Conservation (phyloP, 345 rosid species). For the rapeseed (Brassica napus) region DNA sequence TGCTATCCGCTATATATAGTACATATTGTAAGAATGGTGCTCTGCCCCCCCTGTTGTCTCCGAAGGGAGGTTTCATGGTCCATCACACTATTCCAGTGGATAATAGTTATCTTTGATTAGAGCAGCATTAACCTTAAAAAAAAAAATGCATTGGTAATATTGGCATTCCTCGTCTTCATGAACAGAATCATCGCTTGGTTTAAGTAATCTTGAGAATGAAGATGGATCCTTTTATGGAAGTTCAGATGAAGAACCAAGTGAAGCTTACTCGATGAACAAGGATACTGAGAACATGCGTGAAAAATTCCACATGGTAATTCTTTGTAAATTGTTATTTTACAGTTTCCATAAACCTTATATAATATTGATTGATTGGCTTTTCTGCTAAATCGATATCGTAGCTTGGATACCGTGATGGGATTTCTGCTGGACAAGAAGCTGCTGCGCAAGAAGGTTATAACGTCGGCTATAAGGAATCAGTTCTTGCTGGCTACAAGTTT, state of each 20-base stretch:
- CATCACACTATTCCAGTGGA: no score
- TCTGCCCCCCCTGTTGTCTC: no score
- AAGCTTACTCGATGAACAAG: slow-evolving; percentile 42
- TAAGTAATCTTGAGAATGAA: slow-evolving; percentile 35
- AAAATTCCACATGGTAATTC: slow-evolving; percentile 50
- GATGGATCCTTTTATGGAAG: slow-evolving; percentile 50
- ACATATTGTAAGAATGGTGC: no score
- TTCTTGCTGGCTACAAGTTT: slow-evolving; percentile 62
- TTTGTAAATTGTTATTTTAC: neutral
- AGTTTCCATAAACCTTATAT: neutral
- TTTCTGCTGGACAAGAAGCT: slow-evolving; percentile 73
- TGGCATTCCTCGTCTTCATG: neutral
- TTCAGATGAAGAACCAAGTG: slow-evolving; percentile 50
- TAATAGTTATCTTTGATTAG: no score
- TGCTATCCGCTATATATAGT: neutral
- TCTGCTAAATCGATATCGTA: slow-evolving; percentile 17
- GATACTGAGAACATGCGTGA: slow-evolving; percentile 51
- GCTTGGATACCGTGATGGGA: slow-evolving; percentile 85
- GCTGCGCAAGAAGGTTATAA: slow-evolving; percentile 82
- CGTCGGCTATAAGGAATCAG: slow-evolving; percentile 71
- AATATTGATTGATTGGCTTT: neutral
- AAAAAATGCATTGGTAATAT: no score
- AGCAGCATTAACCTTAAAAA: no score
- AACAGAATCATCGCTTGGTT: neutral
- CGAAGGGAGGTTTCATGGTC: no score